Percentiles rank a stretch among this genome's conserved stretches.
These are phyloP conservation scores for Moesziomyces globuligerus DNA, from an alignment of 1,284 basidiomycete genomes.

Conservation along the genomic window DNA sequence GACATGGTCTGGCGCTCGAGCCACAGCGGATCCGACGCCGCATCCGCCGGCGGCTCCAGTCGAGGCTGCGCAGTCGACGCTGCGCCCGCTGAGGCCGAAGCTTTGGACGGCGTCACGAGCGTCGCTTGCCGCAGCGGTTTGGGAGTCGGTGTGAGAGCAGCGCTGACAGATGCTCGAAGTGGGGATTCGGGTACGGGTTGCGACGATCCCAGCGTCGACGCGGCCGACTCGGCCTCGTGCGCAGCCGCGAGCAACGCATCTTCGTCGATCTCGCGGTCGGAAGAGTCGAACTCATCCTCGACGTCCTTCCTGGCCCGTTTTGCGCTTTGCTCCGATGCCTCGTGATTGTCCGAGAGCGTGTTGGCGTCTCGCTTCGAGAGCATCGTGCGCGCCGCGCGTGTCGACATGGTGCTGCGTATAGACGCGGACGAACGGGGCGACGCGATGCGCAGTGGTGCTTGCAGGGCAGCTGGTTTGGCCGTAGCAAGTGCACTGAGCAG, in stretches of 20 bases:
- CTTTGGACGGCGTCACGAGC: constrained; percentile 15
- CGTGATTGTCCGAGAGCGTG: constrained; percentile 11
- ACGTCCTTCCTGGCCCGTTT: constrained; percentile 11
- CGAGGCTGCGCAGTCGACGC: constrained; percentile 6
- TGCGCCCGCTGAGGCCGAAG: not conserved
- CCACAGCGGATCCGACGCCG: constrained; percentile 35
- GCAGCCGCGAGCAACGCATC: constrained; percentile 53
- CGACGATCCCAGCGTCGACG: constrained; percentile 7
- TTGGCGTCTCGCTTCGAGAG: constrained; percentile 34
- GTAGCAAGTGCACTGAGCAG: too few relatives aligned
- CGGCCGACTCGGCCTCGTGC: constrained; percentile 40
- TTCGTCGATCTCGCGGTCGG: constrained; percentile 39
- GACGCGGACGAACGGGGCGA: not conserved
- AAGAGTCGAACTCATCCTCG: constrained; percentile 48
- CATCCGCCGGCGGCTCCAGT: constrained; percentile 15
- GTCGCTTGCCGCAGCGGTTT: constrained; percentile 13
- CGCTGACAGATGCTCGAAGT: not conserved
- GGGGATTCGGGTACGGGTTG: constrained; percentile 5
- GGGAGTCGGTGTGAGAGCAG: constrained; percentile 3
- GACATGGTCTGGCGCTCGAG: constrained; percentile 65
- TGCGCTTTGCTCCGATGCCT: not conserved
- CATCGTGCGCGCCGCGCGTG: constrained; percentile 10
- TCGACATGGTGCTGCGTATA: constrained; percentile 3
- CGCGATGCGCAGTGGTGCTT: not conserved
- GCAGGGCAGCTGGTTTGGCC: not conserved